These are phyloP conservation scores for Aspergillus puulaauensis DNA, from an alignment of 2,329 filamentous ascomycete species.

Conservation along the genomic window DNA sequence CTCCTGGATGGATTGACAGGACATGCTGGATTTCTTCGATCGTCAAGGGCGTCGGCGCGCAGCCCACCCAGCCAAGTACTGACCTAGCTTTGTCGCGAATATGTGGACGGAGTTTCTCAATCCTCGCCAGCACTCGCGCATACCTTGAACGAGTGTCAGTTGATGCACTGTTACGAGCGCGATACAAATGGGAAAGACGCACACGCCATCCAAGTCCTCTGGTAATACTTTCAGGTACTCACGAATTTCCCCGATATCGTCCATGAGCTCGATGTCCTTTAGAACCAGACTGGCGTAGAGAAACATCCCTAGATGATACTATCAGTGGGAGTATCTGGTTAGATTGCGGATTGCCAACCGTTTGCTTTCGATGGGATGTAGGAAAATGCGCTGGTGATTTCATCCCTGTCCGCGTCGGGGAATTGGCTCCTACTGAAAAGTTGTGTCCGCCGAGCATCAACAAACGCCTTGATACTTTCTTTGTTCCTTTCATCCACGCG, in stretches of 20 bases:
- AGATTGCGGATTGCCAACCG: not conserved
- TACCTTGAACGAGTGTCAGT: not conserved
- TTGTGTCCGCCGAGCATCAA: not conserved
- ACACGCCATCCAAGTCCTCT: constrained; percentile 31
- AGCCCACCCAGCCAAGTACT: constrained; percentile 23
- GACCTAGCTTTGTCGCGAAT: constrained; percentile 12
- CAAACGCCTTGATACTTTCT: constrained; percentile 6
- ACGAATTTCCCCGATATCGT: constrained; percentile 22
- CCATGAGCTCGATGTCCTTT: not conserved
- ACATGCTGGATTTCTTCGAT: constrained; percentile 21
- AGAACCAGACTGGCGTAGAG: constrained; percentile 6
- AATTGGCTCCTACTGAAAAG: not conserved
- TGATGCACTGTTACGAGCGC: not conserved
- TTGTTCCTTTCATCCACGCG: constrained; percentile 4
- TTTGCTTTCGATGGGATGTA: constrained; percentile 6
- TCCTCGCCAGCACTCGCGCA: not conserved
- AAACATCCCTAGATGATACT: constrained; percentile 5
- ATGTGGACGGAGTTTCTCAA: not conserved
- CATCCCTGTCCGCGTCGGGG: not conserved
- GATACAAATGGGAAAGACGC: constrained; percentile 7
- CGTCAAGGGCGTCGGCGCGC: constrained; percentile 17
- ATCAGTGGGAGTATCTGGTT: not conserved
- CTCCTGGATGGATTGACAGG: constrained; percentile 1
- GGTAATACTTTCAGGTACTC: constrained; percentile 27
- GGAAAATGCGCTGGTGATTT: not conserved